A percentile compares a stretch with the other conserved stretches of the same genome.
These are phyloP conservation scores for Cercospora sp. DNA, from an alignment of 2,329 filamentous ascomycete genomes.

Conservation along the genomic window DNA sequence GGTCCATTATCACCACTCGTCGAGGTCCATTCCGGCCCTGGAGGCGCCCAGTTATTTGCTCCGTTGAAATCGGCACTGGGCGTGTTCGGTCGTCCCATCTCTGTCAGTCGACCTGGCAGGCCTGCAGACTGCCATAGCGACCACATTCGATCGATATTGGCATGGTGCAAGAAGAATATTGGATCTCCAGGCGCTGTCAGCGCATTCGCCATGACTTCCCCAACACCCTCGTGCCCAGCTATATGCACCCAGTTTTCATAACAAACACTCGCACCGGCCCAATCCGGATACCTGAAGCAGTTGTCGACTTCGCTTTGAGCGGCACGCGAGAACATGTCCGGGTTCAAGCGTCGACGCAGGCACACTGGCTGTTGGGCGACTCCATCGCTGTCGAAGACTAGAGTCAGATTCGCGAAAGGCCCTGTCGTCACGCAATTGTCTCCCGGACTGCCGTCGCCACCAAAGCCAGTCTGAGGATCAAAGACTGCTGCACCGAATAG, in stretches of 20 bases:
- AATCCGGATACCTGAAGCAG: slow-evolving; percentile 21
- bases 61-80: slow-evolving; percentile 23
- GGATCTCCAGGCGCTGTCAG: slow-evolving; percentile 29
- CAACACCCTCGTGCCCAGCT: slow-evolving; percentile 26
- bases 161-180: slow-evolving; percentile 30
- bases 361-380: slow-evolving; percentile 16
- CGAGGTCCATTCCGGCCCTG: slow-evolving; percentile 28
- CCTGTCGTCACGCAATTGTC: slow-evolving; percentile 23
- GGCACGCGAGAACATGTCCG: slow-evolving; percentile 18
- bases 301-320: slow-evolving; percentile 21
- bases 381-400: slow-evolving; percentile 18
- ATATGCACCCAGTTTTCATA: slow-evolving; percentile 28
- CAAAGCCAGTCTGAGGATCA: slow-evolving; percentile 24
- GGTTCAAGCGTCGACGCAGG: slow-evolving; percentile 21
- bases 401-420: slow-evolving; percentile 24
- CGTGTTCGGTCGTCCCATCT: slow-evolving; percentile 26
- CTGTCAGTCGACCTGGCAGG: slow-evolving; percentile 15
- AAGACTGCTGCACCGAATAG: slow-evolving; percentile 23
- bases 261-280: slow-evolving; percentile 23
- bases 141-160: slow-evolving; percentile 30
- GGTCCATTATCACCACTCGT: slow-evolving; percentile 24
- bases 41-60: slow-evolving; percentile 23
- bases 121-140: slow-evolving; percentile 25
- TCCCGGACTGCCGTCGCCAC: slow-evolving; percentile 18
- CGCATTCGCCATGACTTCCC: slow-evolving; percentile 27